Conservation (phyloP, 805 yeast genomes). For the Candida boidinii region DNA sequence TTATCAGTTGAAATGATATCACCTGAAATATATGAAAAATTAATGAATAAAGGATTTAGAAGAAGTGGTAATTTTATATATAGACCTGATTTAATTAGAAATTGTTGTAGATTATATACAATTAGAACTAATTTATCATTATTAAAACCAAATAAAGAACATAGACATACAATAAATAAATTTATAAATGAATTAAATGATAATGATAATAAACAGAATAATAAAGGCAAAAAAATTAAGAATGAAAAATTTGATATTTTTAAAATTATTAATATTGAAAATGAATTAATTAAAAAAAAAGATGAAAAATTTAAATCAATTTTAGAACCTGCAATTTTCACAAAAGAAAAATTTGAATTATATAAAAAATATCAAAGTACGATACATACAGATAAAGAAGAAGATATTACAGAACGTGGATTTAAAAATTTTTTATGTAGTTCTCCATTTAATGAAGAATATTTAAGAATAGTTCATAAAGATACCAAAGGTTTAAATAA, state of each 20-base stretch:
- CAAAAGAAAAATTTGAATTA: conserved; percentile 52
- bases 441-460: conserved; percentile 39
- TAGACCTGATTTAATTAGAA: conserved; percentile 56
- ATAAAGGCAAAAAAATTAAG: not conserved
- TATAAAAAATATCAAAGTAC: conserved; percentile 61
- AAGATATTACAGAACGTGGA: conserved; percentile 33
- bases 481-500: no score
- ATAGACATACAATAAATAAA: conserved; percentile 54
- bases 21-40: conserved; percentile 45
- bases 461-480: not conserved
- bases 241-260: conserved; percentile 8
- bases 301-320: conserved; percentile 2
- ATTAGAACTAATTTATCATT: conserved; percentile 49
- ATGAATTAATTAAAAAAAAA: conserved; percentile 10
- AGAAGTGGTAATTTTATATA: conserved; percentile 60
- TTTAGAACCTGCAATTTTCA: conserved; percentile 42
- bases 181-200: conserved; percentile 35
- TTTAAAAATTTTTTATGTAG: conserved; percentile 65
- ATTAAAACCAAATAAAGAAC: conserved; percentile 53
- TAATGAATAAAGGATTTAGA: conserved; percentile 70
- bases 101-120: conserved; percentile 75
- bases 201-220: conserved; percentile 1
- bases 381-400: conserved; percentile 57
- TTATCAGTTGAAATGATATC: conserved; percentile 16
- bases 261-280: no score